Evolutionary conservation across 768 basidiomycete species (phyloP).

Genomic region (Naganishia friedmannii): DNA sequence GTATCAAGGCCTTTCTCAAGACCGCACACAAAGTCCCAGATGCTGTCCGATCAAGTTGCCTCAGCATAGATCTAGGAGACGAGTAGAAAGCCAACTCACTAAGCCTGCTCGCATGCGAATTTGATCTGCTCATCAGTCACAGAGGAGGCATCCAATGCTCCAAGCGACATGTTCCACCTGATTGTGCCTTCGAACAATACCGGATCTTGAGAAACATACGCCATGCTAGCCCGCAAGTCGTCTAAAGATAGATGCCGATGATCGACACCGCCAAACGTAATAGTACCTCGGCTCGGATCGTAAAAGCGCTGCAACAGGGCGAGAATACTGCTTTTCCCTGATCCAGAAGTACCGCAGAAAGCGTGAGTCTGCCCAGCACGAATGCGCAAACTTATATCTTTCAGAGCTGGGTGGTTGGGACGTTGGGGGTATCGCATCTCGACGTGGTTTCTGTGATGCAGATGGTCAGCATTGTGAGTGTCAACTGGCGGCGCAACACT

Average conservation of each 20-base stretch:
- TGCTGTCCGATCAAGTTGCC: background rate
- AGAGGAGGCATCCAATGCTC: constrained; percentile 31
- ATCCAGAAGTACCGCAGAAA: constrained; percentile 46
- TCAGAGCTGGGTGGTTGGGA: constrained; percentile 38
- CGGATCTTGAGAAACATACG: constrained; percentile 50
- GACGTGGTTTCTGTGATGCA: constrained; percentile 25
- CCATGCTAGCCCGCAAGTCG: constrained; percentile 40
- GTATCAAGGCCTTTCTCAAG: constrained; percentile 46
- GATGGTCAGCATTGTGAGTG: background rate
- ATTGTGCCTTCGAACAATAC: constrained; percentile 47
- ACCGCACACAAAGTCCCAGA: constrained; percentile 39
- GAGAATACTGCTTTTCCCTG: constrained; percentile 44
- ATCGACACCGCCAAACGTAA: constrained; percentile 44
- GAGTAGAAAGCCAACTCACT: constrained; percentile 28
- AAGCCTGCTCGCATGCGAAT: constrained; percentile 39
- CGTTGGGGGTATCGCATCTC: constrained; percentile 46
- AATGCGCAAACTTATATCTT: constrained; percentile 40
- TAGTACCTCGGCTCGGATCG: constrained; percentile 41
- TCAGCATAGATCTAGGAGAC: constrained; percentile 2
- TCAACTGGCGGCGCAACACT: constrained; percentile 13
- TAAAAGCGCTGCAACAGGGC: constrained; percentile 49
- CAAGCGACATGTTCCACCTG: constrained; percentile 41
- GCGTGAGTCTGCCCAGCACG: constrained; percentile 44
- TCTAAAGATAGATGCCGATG: constrained; percentile 40
- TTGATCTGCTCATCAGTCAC: constrained; percentile 40